A percentile compares a stretch with the other conserved stretches of the same genome.
Conservation (phyloP, 225 moss, liverwort and hornwort genomes). For the Marchantia polymorpha region DNA sequence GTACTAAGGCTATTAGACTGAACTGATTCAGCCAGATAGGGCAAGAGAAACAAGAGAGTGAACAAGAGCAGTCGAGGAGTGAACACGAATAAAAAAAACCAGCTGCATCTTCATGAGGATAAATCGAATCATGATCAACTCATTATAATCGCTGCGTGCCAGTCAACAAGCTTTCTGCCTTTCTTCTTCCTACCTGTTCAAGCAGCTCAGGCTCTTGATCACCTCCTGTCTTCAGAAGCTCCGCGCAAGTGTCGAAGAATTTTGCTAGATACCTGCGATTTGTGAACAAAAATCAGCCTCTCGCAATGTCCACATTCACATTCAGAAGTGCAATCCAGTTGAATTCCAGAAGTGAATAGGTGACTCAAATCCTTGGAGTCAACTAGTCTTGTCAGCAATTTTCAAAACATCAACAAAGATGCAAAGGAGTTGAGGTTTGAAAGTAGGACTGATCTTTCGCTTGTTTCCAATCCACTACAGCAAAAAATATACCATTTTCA, state of each 20-base stretch:
- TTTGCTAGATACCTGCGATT: constrained; percentile 59
- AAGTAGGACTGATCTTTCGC: not conserved
- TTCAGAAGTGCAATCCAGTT: not conserved
- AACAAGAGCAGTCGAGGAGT: too few relatives aligned
- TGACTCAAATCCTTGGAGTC: not conserved
- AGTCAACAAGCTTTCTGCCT: not conserved
- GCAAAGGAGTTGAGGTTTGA: not conserved
- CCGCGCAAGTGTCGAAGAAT: constrained; percentile 63
- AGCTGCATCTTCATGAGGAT: not conserved
- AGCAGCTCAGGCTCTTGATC: constrained; percentile 85
- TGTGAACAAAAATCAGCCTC: not conserved
- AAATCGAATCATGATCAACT: not conserved
- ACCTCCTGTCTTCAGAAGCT: constrained; percentile 68
- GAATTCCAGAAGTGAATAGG: not conserved
- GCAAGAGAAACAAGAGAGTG: too few relatives aligned
- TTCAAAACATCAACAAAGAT: not conserved
- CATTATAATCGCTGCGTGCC: not conserved
- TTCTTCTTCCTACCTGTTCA: constrained; percentile 59
- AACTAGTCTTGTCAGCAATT: not conserved
- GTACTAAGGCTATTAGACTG: not conserved
- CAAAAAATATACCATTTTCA: not conserved
- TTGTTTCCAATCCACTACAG: not conserved
- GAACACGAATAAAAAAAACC: not conserved
- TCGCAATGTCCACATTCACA: not conserved
- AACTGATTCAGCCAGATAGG: too few relatives aligned